Percentiles rank a stretch among this genome's conserved stretches.
phyloP scores from a whole-genome alignment of 768 basidiomycete genomes.

The Kwoniella mangroviensis region DNA sequence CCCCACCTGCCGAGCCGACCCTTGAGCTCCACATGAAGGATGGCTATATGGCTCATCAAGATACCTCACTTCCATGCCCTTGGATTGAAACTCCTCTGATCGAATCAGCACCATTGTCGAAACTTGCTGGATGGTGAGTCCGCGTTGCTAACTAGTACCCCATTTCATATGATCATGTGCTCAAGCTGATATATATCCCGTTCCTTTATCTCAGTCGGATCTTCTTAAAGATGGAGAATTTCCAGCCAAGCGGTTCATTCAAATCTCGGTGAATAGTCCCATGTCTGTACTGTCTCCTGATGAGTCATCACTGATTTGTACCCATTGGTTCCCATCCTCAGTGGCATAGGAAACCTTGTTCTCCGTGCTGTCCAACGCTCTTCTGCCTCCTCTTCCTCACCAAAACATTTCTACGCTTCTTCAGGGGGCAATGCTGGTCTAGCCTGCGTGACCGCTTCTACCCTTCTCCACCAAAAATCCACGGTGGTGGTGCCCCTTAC shows the following conservation, averaged over 20 bases:
- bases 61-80: constrained; percentile 12
- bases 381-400: constrained; percentile 3
- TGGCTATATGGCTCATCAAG: background rate
- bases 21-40: background rate
- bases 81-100: constrained; percentile 46
- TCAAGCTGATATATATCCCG: background rate
- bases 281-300: background rate
- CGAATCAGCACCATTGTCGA: constrained; percentile 33
- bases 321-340: constrained; percentile 4
- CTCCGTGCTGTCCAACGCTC: constrained; percentile 17
- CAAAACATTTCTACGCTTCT: constrained; percentile 37
- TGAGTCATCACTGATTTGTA: background rate
- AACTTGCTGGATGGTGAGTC: constrained; percentile 45
- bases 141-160: background rate
- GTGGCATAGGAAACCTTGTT: constrained; percentile 45
- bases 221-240: constrained; percentile 49
- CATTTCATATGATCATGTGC: background rate
- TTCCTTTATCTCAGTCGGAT: constrained; percentile 25
- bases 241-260: constrained; percentile 51
- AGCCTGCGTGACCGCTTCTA: constrained; percentile 36
- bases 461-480: constrained; percentile 31
- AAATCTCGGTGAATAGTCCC: constrained; percentile 41
- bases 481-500: constrained; percentile 42
- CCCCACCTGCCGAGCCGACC: constrained; percentile 3
- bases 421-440: constrained; percentile 53